These are phyloP conservation scores for Usnea hakonensis DNA, from an alignment of 495 filamentous ascomycete species.

Conservation along the genomic window DNA sequence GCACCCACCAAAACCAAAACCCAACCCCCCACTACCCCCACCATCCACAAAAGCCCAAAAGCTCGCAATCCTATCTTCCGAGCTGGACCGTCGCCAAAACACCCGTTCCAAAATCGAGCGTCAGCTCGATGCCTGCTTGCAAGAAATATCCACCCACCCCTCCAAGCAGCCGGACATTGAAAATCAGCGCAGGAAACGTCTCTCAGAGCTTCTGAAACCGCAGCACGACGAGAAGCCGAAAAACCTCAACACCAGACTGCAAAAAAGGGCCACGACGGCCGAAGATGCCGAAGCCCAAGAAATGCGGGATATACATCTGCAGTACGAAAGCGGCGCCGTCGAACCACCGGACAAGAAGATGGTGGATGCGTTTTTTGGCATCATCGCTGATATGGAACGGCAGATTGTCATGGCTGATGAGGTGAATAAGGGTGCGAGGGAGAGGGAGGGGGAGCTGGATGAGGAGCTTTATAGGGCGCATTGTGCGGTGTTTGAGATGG, in stretches of 20 bases:
- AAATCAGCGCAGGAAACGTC: neutral
- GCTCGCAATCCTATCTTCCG: neutral
- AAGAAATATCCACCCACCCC: neutral
- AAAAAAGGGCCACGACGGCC: neutral
- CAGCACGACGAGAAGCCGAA: neutral
- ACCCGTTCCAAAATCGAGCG: neutral
- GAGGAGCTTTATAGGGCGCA: neutral
- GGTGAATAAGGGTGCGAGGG: neutral
- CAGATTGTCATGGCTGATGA: neutral
- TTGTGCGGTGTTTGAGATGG: neutral
- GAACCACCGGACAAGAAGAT: neutral
- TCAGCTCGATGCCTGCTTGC: neutral
- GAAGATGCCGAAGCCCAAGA: neutral
- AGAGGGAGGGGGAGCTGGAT: neutral
- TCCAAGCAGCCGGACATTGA: neutral
- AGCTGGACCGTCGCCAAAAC: neutral
- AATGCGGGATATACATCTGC: neutral
- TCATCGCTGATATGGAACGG: neutral
- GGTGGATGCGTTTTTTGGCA: neutral
- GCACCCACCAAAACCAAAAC: no score
- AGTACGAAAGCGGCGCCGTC: neutral
- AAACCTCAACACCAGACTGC: neutral
- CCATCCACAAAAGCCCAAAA: neutral
- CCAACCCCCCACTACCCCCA: neutral
- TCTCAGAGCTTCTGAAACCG: neutral